Evolutionary conservation across 2,329 filamentous ascomycete species (phyloP).

Genomic region (Fusarium brevicatenulatum): DNA sequence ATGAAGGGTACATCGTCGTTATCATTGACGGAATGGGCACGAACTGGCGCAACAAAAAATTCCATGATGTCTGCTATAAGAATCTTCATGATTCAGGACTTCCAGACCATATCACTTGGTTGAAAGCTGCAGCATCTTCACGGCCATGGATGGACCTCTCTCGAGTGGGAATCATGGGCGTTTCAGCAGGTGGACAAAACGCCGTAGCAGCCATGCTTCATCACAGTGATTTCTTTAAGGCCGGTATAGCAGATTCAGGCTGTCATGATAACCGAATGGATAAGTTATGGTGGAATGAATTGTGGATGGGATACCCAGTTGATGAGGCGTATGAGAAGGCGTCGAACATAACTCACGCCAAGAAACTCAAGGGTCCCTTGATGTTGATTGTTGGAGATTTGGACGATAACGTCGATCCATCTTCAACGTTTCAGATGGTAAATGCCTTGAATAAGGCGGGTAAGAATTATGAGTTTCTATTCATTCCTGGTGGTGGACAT

Average conservation of each 20-base stretch:
- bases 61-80: constrained; percentile 47
- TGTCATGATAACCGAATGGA: constrained; percentile 49
- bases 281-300: constrained; percentile 47
- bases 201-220: constrained; percentile 43
- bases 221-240: constrained; percentile 45
- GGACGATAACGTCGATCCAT: constrained; percentile 46
- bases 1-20: constrained; percentile 47
- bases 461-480: constrained; percentile 46
- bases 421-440: constrained; percentile 45
- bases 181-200: constrained; percentile 47
- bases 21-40: constrained; percentile 48
- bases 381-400: constrained; percentile 46
- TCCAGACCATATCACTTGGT: constrained; percentile 46
- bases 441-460: constrained; percentile 41
- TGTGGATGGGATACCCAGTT: constrained; percentile 49
- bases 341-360: constrained; percentile 44
- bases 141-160: constrained; percentile 45
- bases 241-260: constrained; percentile 42
- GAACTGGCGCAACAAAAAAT: constrained; percentile 44
- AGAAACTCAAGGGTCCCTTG: constrained; percentile 42
- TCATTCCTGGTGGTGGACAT: constrained; percentile 41
- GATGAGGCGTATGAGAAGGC: constrained; percentile 44
- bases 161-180: constrained; percentile 45
- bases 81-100: constrained; percentile 45
- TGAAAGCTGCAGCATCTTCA: constrained; percentile 41